Evolutionary conservation across 495 filamentous ascomycete genomes (phyloP).

Genomic region (Neurospora sp.): DNA sequence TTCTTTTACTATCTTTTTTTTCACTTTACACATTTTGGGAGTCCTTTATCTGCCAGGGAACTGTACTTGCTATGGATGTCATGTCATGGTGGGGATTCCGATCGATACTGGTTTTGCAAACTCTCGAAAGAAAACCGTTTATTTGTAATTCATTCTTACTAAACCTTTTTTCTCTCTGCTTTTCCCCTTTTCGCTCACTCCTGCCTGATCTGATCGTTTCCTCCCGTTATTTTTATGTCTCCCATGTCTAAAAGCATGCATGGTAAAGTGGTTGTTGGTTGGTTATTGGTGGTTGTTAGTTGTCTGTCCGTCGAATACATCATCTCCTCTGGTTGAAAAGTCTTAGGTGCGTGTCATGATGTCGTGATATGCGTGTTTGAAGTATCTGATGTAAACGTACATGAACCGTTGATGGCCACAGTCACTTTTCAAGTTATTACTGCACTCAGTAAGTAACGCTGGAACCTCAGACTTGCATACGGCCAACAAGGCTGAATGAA

Average conservation of each 20-base stretch:
- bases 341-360: neutral
- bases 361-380: neutral
- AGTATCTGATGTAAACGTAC: neutral
- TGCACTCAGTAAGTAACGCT: neutral
- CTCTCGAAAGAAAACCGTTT: neutral
- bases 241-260: neutral
- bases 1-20: neutral
- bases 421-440: neutral
- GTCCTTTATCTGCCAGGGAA: neutral
- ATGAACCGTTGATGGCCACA: neutral
- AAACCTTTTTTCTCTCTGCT: neutral
- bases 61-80: neutral
- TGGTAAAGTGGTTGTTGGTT: neutral
- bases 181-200: neutral
- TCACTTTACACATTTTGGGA: neutral
- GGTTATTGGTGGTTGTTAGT: neutral
- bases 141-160: conserved; percentile 1
- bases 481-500: neutral
- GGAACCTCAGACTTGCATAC: neutral
- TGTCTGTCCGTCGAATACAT: neutral
- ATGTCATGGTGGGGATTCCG: neutral
- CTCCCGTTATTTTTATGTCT: neutral
- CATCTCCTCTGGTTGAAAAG: neutral
- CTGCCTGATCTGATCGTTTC: neutral
- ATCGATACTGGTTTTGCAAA: neutral